These are phyloP conservation scores for Auriscalpium orientale DNA, from an alignment of 768 basidiomycete genomes.

Conservation along the genomic window DNA sequence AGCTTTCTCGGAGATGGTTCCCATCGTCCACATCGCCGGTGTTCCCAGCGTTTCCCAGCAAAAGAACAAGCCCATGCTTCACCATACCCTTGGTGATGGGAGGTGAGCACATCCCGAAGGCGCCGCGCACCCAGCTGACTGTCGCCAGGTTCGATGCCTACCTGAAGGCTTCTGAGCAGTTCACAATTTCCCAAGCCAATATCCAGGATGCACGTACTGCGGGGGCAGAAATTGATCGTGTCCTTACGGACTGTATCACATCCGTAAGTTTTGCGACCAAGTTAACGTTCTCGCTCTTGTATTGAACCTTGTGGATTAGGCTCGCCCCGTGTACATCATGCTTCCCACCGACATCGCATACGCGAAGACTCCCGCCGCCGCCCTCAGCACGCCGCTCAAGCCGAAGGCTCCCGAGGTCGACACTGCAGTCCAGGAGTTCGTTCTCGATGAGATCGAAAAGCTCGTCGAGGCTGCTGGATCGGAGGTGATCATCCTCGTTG, in stretches of 20 bases:
- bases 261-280: not conserved
- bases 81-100: conserved; percentile 85
- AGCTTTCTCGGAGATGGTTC: conserved; percentile 86
- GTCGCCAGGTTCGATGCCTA: conserved; percentile 69
- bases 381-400: conserved; percentile 52
- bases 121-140: not conserved
- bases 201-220: conserved; percentile 49
- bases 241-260: conserved; percentile 53
- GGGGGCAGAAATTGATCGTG: conserved; percentile 66
- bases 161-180: conserved; percentile 61
- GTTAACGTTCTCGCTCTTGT: not conserved
- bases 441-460: conserved; percentile 64
- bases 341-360: conserved; percentile 80
- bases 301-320: conserved; percentile 29
- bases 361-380: conserved; percentile 55
- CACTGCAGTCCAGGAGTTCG: conserved; percentile 52
- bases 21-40: conserved; percentile 84
- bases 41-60: conserved; percentile 71
- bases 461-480: conserved; percentile 51
- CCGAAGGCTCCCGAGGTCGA: conserved; percentile 45
- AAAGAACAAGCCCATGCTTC: conserved; percentile 64
- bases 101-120: conserved; percentile 30
- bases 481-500: conserved; percentile 70
- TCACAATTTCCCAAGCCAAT: conserved; percentile 61
- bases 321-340: conserved; percentile 81